Evolutionary conservation across 768 basidiomycete species (phyloP).

Genomic region (Tricholoma sp.): DNA sequence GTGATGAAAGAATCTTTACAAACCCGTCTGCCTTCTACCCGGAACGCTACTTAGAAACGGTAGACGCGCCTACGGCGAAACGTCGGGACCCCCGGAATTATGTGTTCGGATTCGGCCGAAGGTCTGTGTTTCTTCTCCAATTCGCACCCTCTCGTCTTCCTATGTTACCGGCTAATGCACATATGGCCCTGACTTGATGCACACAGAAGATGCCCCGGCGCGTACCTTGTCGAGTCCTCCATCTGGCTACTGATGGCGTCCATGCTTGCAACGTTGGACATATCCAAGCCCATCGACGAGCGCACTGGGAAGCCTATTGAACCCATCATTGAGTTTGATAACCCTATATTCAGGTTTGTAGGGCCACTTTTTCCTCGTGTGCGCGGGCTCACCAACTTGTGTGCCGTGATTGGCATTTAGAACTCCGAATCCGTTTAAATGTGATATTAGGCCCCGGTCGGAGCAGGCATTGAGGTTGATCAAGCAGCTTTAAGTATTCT

Average conservation of each 20-base stretch:
- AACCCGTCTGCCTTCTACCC: conserved; percentile 48
- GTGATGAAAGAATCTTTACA: conserved; percentile 45
- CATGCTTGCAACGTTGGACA: conserved; percentile 54
- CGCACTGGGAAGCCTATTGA: conserved; percentile 37
- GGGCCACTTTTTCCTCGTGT: neutral
- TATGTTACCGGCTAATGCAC: neutral
- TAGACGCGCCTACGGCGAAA: conserved; percentile 22
- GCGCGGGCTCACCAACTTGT: conserved; percentile 1
- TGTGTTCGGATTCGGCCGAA: conserved; percentile 39
- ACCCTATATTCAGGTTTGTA: conserved; percentile 56
- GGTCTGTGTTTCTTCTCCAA: conserved; percentile 19
- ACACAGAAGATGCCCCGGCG: conserved; percentile 56
- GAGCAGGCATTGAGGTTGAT: conserved; percentile 38
- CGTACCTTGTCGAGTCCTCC: conserved; percentile 57
- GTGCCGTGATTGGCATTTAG: conserved; percentile 18
- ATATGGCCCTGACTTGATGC: neutral
- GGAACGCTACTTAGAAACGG: conserved; percentile 41
- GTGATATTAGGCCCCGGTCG: conserved; percentile 46
- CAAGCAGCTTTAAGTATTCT: conserved; percentile 24
- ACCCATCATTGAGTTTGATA: conserved; percentile 50
- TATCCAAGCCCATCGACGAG: conserved; percentile 46
- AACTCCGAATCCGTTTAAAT: conserved; percentile 43
- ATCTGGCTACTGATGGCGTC: conserved; percentile 53
- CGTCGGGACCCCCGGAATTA: conserved; percentile 28
- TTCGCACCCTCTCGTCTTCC: neutral